phyloP scores from a whole-genome alignment of 2,329 filamentous ascomycete genomes.

The Coleophoma crateriformis region DNA sequence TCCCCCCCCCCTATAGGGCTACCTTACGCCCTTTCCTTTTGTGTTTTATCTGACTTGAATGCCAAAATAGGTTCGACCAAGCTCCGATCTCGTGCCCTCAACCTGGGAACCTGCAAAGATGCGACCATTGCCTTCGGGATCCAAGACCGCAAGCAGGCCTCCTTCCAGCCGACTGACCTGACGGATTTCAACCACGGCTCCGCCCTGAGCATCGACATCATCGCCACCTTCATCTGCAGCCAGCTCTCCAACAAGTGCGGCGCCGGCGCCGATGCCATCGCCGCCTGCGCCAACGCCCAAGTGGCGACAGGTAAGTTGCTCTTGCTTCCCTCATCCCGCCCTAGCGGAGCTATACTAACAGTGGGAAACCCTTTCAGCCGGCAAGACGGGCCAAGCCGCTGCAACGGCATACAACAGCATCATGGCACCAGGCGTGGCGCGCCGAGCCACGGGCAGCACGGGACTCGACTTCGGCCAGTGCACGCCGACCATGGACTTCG shows the following conservation, averaged over 20 bases:
- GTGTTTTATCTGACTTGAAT: background rate
- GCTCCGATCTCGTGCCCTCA: constrained; percentile 7
- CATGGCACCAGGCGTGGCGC: background rate
- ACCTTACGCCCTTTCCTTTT: too few species aligned
- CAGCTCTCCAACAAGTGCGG: constrained; percentile 8
- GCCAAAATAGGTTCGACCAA: constrained; percentile 17
- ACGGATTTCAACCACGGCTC: constrained; percentile 1
- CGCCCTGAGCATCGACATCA: background rate
- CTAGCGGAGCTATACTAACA: background rate
- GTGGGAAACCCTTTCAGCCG: background rate
- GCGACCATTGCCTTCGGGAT: constrained; percentile 1
- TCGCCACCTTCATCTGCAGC: constrained; percentile 7
- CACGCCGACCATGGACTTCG: constrained; percentile 46
- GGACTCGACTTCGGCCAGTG: constrained; percentile 42
- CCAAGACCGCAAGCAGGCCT: background rate
- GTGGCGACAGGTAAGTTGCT: background rate
- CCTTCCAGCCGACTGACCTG: background rate
- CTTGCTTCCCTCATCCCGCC: background rate
- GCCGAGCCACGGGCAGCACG: background rate
- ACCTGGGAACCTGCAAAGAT: constrained; percentile 1
- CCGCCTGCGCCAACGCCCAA: constrained; percentile 1
- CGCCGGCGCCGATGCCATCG: constrained; percentile 1
- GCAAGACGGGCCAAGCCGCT: background rate
- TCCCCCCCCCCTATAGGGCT: too few species aligned
- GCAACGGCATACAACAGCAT: background rate